A percentile compares a stretch with the other conserved stretches of the same genome.
These are phyloP conservation scores for Lipomyces yamadae DNA, from an alignment of 805 yeast genomes.

Conservation along the genomic window DNA sequence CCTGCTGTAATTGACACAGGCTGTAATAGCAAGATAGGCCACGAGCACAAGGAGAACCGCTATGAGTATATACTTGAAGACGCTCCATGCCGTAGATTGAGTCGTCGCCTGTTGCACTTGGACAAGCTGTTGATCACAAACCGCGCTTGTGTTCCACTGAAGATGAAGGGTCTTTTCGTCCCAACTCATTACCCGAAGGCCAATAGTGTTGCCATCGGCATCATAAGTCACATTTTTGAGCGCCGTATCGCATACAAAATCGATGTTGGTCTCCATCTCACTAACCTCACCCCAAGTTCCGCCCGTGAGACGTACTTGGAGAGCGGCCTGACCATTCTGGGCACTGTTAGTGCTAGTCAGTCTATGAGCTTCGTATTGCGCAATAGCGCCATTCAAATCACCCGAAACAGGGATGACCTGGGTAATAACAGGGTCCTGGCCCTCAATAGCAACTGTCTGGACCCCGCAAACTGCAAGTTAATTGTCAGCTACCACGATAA, in stretches of 20 bases:
- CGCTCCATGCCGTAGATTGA: conserved; percentile 67
- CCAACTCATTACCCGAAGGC: conserved; percentile 42
- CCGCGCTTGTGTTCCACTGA: conserved; percentile 51
- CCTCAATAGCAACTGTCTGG: conserved; percentile 59
- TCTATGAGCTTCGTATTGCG: conserved; percentile 15
- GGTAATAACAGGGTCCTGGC: conserved; percentile 53
- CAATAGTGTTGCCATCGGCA: conserved; percentile 37
- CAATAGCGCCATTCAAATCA: conserved; percentile 41
- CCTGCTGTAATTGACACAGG: conserved; percentile 72
- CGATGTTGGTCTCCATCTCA: conserved; percentile 45
- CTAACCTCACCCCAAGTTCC: conserved; percentile 72
- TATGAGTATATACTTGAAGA: conserved; percentile 82
- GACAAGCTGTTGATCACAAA: conserved; percentile 48
- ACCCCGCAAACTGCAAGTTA: conserved; percentile 65
- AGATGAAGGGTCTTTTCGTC: conserved; percentile 43
- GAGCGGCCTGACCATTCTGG: conserved; percentile 20
- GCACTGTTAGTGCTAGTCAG: conserved; percentile 12
- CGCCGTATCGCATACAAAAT: conserved; percentile 43
- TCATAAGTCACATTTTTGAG: conserved; percentile 35
- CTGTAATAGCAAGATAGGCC: conserved; percentile 58
- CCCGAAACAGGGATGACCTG: conserved; percentile 61
- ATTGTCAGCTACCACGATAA: not conserved
- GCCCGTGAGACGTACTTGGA: conserved; percentile 52
- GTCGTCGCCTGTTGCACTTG: conserved; percentile 37
- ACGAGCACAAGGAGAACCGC: conserved; percentile 22